Evolutionary conservation across 306 rosid species (phyloP).

Genomic region (Corylus avellana): DNA sequence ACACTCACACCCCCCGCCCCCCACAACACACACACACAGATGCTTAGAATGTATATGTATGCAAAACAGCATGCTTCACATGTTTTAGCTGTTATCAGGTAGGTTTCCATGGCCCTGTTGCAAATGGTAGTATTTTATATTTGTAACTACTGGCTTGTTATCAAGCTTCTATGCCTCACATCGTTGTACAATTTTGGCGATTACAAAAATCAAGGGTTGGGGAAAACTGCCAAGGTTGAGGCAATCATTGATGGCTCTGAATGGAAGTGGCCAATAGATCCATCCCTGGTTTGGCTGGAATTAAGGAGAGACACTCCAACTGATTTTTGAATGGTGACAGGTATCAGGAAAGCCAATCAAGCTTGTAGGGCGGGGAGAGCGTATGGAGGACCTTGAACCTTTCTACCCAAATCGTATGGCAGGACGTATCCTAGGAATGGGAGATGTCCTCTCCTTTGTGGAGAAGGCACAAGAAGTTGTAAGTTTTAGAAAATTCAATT

Average conservation of each 20-base stretch:
- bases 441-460: conserved; percentile 96
- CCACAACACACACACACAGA: no score
- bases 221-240: no score
- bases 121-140: background rate
- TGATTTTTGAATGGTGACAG: conserved; percentile 37
- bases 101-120: background rate
- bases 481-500: conserved; percentile 36
- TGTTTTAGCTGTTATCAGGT: background rate
- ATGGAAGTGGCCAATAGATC: no score
- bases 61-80: no score
- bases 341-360: conserved; percentile 99
- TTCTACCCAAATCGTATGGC: conserved; percentile 99
- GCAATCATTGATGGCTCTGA: no score
- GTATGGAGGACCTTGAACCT: conserved; percentile 99
- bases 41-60: no score
- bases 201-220: no score
- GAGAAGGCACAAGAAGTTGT: conserved; percentile 99
- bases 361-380: conserved; percentile 97
- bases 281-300: no score
- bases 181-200: no score
- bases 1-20: background rate
- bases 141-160: no score
- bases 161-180: no score
- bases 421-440: conserved; percentile 98
- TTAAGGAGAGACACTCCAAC: no score